These are phyloP conservation scores for Aphanomyces invadans DNA, from an alignment of 352 stramenopile genomes.

Conservation along the genomic window DNA sequence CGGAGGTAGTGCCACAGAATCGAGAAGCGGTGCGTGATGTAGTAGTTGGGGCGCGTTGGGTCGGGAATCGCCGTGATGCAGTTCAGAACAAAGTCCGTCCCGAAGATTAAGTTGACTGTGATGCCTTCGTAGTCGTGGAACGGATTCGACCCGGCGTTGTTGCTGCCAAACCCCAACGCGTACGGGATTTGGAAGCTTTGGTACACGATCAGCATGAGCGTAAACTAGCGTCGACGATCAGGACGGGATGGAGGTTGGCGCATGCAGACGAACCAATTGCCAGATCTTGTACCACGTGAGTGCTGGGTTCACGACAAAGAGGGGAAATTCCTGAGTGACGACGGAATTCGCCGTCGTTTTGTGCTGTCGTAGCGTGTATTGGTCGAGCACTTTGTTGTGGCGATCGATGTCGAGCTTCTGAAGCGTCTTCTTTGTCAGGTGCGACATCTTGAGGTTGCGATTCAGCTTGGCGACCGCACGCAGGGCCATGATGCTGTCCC, in stretches of 20 bases:
- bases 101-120: conserved; percentile 45
- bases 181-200: conserved; percentile 67
- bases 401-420: conserved; percentile 47
- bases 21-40: conserved; percentile 41
- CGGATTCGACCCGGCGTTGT: neutral
- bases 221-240: conserved; percentile 31
- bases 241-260: neutral
- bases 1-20: conserved; percentile 45
- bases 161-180: conserved; percentile 41
- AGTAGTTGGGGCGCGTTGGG: conserved; percentile 38
- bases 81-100: conserved; percentile 54
- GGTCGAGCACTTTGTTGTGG: conserved; percentile 60
- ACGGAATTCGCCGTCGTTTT: neutral
- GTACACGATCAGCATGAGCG: conserved; percentile 68
- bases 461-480: conserved; percentile 6
- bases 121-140: conserved; percentile 19
- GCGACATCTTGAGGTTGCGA: neutral
- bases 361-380: conserved; percentile 58
- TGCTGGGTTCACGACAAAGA: neutral
- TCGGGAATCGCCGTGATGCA: conserved; percentile 57
- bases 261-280: conserved; percentile 41
- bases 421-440: neutral
- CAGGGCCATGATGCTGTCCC: neutral
- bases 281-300: conserved; percentile 47
- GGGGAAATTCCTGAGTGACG: neutral